Evolutionary conservation across 352 stramenopile genomes (phyloP), one percentile per base, ranked within the genome.

Genomic region (Pythium monospermum): DNA sequence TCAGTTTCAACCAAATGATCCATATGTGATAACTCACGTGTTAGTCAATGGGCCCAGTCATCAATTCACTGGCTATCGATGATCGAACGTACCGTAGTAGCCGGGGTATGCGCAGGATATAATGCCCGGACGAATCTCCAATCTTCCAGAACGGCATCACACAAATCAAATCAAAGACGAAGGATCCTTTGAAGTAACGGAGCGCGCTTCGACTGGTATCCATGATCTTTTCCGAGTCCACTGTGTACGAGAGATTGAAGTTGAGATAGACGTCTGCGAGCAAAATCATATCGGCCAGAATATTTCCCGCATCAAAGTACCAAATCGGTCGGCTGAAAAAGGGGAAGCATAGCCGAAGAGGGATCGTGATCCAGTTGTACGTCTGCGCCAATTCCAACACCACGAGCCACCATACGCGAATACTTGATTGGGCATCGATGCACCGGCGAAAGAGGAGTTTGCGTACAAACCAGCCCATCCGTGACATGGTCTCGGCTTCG

Each of bases 221-320:
- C 30, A 71, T 57, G 23, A 85, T 85, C 28, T 76, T 84, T 36
- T 87, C 76, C 1, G 70, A 60, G 30, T 85, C 55, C 7, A 63
- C 38, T 4, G 53, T 66, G 50, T 77, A 87, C 5, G 73, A 81
- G 0, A 85, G 53, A 12, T 73, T 81, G 22, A 84, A 69, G 45
- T 85, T 87, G 5, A 84, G 22, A n/a, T 83, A 57, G 4, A 87
- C 48, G 23, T 85, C 74, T 10, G 61, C 49, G 8, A 59, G 57
- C 4, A 86, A 38, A 1, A 64, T 36, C 11, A 68, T 4, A 33
- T 70, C 68, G 6, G 62, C 66, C 11, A 84, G 5, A 0, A 38
- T 31, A 37, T 85, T 79, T 0, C 69, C 1, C 3, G 46, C 12
- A 22, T 57, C 41, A 30, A 69, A 67, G 22, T 60, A 52, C 65